These are phyloP conservation scores for Xylogone sp. DNA, from an alignment of 2,329 filamentous ascomycete species.

Conservation along the genomic window DNA sequence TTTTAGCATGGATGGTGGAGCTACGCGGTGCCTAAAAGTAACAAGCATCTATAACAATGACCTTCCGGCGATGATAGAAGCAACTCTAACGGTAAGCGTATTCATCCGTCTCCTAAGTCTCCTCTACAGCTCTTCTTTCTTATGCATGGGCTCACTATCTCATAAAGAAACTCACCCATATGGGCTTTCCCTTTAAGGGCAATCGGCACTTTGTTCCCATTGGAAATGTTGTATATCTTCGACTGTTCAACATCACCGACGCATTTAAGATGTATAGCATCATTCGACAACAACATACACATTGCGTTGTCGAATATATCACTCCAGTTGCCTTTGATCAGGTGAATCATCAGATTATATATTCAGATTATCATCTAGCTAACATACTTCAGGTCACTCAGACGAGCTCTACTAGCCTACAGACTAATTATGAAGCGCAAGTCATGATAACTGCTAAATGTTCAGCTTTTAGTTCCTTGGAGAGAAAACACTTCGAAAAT, in stretches of 20 bases:
- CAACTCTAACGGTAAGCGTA: conserved; percentile 16
- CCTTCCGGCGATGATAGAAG: conserved; percentile 12
- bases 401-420: conserved; percentile 24
- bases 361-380: not conserved
- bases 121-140: not conserved
- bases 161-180: conserved; percentile 12
- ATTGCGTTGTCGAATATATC: conserved; percentile 22
- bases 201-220: conserved; percentile 7
- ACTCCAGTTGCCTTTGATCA: conserved; percentile 10
- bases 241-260: conserved; percentile 19
- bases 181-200: conserved; percentile 9
- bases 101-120: no score
- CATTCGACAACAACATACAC: conserved; percentile 14
- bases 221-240: conserved; percentile 16
- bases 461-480: conserved; percentile 17
- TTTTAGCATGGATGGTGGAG: conserved; percentile 25
- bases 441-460: conserved; percentile 45
- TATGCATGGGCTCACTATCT: conserved; percentile 1
- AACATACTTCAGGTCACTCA: conserved; percentile 23
- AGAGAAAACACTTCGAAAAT: conserved; percentile 30
- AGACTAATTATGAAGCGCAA: conserved; percentile 47
- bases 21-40: conserved; percentile 24
- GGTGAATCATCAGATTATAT: conserved; percentile 10
- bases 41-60: conserved; percentile 16
- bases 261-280: conserved; percentile 17